A percentile compares a stretch with the other conserved stretches of the same genome.
These are phyloP conservation scores for Gnomoniopsis smithogilvyi DNA, from an alignment of 2,329 filamentous ascomycete species.

Conservation along the genomic window DNA sequence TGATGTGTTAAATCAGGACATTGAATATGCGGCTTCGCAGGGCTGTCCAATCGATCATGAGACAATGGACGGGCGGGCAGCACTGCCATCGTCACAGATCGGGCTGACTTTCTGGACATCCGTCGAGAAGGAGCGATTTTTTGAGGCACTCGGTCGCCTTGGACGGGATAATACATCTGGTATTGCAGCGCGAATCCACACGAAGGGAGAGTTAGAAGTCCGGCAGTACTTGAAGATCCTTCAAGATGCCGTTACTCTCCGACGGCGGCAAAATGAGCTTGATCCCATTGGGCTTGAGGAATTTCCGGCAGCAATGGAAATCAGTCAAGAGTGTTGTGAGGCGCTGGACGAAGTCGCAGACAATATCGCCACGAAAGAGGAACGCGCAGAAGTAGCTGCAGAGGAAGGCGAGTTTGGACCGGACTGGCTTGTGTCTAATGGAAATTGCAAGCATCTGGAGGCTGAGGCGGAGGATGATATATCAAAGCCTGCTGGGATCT, in stretches of 20 bases:
- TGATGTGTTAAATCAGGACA: constrained; percentile 53
- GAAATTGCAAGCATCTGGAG: constrained; percentile 19
- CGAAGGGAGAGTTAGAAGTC: constrained; percentile 74
- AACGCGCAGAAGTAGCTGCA: constrained; percentile 55
- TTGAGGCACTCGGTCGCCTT: constrained; percentile 59
- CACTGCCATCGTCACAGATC: constrained; percentile 52
- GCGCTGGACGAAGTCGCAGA: constrained; percentile 69
- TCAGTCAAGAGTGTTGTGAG: constrained; percentile 62
- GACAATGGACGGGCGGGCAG: constrained; percentile 21
- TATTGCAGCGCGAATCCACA: constrained; percentile 61
- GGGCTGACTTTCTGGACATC: constrained; percentile 69
- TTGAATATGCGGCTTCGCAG: constrained; percentile 47
- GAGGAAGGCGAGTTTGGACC: constrained; percentile 61
- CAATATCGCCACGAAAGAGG: constrained; percentile 60
- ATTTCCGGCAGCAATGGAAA: constrained; percentile 67
- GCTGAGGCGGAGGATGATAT: constrained; percentile 18
- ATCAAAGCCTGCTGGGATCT: constrained; percentile 35
- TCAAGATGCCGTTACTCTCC: constrained; percentile 42
- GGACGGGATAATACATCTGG: constrained; percentile 60
- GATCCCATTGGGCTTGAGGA: constrained; percentile 47
- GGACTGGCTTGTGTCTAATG: constrained; percentile 61
- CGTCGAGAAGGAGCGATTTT: constrained; percentile 69
- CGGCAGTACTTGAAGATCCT: constrained; percentile 66
- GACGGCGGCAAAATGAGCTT: constrained; percentile 32
- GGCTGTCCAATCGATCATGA: constrained; percentile 24